Conservation (phyloP, 208 protist genomes). For the Balamuthia mandrillaris region DNA sequence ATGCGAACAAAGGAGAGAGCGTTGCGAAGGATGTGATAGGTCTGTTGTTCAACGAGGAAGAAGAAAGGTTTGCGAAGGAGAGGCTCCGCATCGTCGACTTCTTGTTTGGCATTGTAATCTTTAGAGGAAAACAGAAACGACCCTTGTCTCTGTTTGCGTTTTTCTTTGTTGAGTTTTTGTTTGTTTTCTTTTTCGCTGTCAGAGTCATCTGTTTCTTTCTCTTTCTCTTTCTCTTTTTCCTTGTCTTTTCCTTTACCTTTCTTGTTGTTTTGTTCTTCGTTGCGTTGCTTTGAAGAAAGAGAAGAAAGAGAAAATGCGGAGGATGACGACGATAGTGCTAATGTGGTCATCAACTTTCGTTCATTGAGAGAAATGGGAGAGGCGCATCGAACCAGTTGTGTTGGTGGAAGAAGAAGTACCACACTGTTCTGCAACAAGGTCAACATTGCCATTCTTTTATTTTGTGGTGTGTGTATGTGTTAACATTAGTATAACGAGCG, state of each 20-base stretch:
- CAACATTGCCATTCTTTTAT: too few species aligned
- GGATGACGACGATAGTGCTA: background rate
- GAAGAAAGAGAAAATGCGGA: background rate
- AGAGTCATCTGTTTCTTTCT: background rate
- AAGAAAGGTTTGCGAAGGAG: too few species aligned
- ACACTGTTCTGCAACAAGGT: too few species aligned
- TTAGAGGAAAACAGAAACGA: background rate
- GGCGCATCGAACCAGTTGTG: too few species aligned
- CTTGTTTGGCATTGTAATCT: background rate
- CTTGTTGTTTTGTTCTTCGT: background rate
- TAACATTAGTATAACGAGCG: too few species aligned
- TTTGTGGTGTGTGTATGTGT: too few species aligned
- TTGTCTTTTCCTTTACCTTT: background rate
- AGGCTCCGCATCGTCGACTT: too few species aligned
- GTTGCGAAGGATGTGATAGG: conserved; percentile 10
- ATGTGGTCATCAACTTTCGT: too few species aligned
- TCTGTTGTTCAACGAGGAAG: background rate
- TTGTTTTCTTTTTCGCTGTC: background rate
- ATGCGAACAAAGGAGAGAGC: conserved; percentile 10
- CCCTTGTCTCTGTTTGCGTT: background rate
- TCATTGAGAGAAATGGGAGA: too few species aligned
- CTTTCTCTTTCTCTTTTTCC: background rate
- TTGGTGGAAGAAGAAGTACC: too few species aligned
- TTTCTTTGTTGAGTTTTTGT: background rate
- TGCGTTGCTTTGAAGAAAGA: background rate